These are phyloP conservation scores for Citeromyces hawaiiensis DNA, from an alignment of 1,139 yeast species.

Conservation along the genomic window DNA sequence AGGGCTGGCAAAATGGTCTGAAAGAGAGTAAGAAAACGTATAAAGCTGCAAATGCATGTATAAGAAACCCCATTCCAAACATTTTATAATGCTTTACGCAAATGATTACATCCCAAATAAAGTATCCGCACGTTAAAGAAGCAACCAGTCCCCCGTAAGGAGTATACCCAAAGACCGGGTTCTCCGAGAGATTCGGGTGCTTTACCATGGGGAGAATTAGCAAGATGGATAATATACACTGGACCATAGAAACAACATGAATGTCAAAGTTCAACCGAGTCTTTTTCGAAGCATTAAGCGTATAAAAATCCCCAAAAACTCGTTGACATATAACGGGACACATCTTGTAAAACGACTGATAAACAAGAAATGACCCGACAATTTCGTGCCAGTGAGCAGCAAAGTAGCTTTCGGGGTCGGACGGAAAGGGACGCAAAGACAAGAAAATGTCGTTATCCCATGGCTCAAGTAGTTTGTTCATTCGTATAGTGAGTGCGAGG, in stretches of 20 bases:
- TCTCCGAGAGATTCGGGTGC: conserved; percentile 23
- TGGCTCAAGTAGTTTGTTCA: conserved; percentile 1
- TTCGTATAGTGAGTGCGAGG: background rate
- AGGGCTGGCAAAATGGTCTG: conserved; percentile 35
- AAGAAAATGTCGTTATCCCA: conserved; percentile 27
- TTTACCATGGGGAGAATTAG: conserved; percentile 33
- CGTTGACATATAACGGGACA: conserved; percentile 17
- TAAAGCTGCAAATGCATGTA: conserved; percentile 42
- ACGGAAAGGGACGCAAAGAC: conserved; percentile 33
- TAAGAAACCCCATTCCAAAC: conserved; percentile 38
- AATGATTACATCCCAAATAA: conserved; percentile 40
- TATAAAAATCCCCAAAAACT: conserved; percentile 16
- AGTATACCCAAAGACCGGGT: conserved; percentile 32
- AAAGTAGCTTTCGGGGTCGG: conserved; percentile 17
- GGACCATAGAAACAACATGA: conserved; percentile 41
- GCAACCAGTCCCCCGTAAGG: conserved; percentile 37
- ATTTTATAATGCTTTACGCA: conserved; percentile 27
- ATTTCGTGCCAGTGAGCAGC: conserved; percentile 45
- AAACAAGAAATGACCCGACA: conserved; percentile 24
- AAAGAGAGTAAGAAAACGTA: conserved; percentile 30
- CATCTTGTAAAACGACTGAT: conserved; percentile 21
- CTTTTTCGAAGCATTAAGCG: conserved; percentile 9
- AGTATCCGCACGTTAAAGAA: conserved; percentile 35
- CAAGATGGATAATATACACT: conserved; percentile 29
- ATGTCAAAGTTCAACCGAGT: conserved; percentile 35